Percentiles rank a stretch among this genome's conserved stretches.
Evolutionary conservation across 2,329 filamentous ascomycete genomes (phyloP).

Genomic region (Dactylonectria estremocensis): DNA sequence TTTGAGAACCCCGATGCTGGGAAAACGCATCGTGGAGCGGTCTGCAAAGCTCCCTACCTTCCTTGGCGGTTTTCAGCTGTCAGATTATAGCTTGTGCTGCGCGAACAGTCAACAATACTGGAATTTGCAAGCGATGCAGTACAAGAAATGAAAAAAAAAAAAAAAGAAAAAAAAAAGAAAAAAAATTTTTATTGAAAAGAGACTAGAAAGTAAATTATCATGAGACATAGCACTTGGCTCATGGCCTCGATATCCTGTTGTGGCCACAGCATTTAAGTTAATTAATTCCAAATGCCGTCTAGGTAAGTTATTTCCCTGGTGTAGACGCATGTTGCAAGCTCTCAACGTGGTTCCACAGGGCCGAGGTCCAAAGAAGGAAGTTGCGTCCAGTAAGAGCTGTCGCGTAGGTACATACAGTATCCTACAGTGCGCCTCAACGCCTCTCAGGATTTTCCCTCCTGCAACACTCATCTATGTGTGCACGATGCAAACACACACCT

Average conservation of each 20-base stretch:
- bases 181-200: no score
- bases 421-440: slow-evolving; percentile 12
- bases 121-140: background rate
- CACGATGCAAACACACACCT: background rate
- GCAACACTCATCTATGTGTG: background rate
- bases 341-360: background rate
- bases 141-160: background rate
- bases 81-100: background rate
- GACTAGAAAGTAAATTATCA: no score
- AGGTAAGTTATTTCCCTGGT: no score
- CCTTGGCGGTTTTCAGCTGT: background rate
- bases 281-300: no score
- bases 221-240: background rate
- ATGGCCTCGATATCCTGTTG: background rate
- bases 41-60: no score
- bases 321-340: background rate
- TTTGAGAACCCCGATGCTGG: no score
- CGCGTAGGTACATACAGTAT: slow-evolving; percentile 3
- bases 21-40: background rate
- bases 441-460: slow-evolving; percentile 6
- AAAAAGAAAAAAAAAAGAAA: background rate
- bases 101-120: background rate
- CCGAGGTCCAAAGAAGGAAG: slow-evolving; percentile 18
- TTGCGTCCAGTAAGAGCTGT: slow-evolving; percentile 5
- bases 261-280: background rate